These are phyloP conservation scores for Podila horticola DNA, from an alignment of 192 early-diverging fungal genomes.

Conservation along the genomic window DNA sequence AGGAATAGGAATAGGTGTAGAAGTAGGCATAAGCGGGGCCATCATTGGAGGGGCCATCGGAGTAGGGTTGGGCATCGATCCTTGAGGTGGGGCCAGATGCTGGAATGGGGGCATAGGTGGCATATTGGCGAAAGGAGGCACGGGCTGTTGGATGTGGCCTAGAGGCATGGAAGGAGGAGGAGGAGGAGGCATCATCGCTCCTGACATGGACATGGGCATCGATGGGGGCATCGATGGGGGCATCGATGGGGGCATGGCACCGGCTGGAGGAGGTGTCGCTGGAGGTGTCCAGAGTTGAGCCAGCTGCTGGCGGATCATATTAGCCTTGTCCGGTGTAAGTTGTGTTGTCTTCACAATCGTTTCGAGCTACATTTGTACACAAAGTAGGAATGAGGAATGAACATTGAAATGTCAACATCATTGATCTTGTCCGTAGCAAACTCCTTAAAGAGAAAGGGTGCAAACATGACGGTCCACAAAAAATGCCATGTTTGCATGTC, in stretches of 20 bases:
- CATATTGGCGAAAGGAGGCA: conserved; percentile 5
- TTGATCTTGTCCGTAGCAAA: background rate
- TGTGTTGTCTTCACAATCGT: conserved; percentile 56
- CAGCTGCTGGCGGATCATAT: conserved; percentile 56
- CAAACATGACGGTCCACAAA: background rate
- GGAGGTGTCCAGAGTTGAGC: conserved; percentile 44
- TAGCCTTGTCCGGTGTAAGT: conserved; percentile 54
- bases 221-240: conserved; percentile 6
- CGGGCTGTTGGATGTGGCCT: background rate
- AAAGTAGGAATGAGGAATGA: background rate
- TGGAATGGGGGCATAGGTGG: conserved; percentile 3
- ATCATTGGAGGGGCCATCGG: background rate
- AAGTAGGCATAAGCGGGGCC: background rate
- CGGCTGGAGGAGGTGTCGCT: conserved; percentile 6
- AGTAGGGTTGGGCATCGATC: background rate
- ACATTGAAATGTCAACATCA: background rate
- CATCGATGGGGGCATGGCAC: conserved; percentile 2
- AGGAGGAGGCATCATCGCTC: background rate
- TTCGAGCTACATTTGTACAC: conserved; percentile 44
- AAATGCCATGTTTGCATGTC: conserved; percentile 18
- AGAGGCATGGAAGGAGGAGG: conserved; percentile 3
- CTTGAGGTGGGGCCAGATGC: background rate
- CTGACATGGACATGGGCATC: background rate
- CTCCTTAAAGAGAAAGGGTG: no score
- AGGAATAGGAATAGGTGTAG: background rate